These are phyloP conservation scores for Neofusicoccum cordaticola DNA, from an alignment of 2,329 filamentous ascomycete species.

Conservation along the genomic window DNA sequence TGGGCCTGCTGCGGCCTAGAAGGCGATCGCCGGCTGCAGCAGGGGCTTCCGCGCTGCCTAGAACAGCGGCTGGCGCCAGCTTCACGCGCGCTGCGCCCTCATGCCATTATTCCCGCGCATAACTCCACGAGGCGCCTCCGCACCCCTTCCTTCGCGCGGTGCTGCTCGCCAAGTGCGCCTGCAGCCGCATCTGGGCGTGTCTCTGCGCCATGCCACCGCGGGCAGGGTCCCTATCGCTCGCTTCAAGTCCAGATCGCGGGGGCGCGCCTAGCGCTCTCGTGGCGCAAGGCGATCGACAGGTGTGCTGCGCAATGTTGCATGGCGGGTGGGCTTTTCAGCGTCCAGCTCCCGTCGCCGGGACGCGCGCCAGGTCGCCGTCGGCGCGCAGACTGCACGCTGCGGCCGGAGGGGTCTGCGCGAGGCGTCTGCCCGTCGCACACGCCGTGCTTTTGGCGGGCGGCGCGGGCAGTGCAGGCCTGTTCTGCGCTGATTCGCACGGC, in stretches of 20 bases:
- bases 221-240: neutral
- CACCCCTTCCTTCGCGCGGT: neutral
- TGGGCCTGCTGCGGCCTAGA: neutral
- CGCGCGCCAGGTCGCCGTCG: neutral
- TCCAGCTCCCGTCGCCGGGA: neutral
- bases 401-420: neutral
- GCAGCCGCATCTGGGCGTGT: neutral
- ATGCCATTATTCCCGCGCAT: neutral
- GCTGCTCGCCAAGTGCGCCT: neutral
- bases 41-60: neutral
- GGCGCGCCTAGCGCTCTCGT: neutral
- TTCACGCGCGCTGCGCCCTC: neutral
- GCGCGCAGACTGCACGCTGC: neutral
- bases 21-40: slow-evolving; percentile 1
- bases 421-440: neutral
- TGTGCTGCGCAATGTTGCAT: neutral
- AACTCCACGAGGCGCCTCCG: neutral
- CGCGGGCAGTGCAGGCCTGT: neutral
- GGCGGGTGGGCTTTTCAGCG: neutral
- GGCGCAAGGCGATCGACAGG: neutral
- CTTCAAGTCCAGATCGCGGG: slow-evolving; percentile 5
- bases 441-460: neutral
- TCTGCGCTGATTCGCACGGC: neutral
- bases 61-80: neutral
- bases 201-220: slow-evolving; percentile 5